These are phyloP conservation scores for Ceratocystis colombiana DNA, from an alignment of 2,329 filamentous ascomycete species.

Conservation along the genomic window DNA sequence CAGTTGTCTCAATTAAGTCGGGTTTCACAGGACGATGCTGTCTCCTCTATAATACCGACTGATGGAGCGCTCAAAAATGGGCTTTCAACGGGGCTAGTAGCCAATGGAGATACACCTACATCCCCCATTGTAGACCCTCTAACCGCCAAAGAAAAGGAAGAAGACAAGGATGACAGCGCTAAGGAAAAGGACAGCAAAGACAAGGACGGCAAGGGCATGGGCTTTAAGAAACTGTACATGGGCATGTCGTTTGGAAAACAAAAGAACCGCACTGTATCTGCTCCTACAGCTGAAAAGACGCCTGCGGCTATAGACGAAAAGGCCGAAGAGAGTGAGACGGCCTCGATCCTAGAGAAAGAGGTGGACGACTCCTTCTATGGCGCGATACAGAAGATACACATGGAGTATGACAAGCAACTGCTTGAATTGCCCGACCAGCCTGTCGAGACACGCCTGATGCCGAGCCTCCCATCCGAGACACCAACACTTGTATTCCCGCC, in stretches of 20 bases:
- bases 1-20: constrained; percentile 45
- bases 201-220: constrained; percentile 53
- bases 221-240: constrained; percentile 80
- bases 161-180: constrained; percentile 43
- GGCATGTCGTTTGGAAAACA: constrained; percentile 64
- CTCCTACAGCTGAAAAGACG: constrained; percentile 60
- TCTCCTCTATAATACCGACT: constrained; percentile 61
- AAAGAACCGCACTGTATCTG: constrained; percentile 58
- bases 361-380: constrained; percentile 67
- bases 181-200: constrained; percentile 42
- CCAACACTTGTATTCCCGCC: constrained; percentile 63
- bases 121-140: constrained; percentile 40
- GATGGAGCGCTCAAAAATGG: constrained; percentile 38
- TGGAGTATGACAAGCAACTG: constrained; percentile 61
- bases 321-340: constrained; percentile 55
- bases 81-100: constrained; percentile 30
- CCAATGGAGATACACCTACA: constrained; percentile 31
- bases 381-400: constrained; percentile 60
- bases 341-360: constrained; percentile 57
- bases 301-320: constrained; percentile 61
- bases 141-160: constrained; percentile 37
- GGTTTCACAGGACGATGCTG: constrained; percentile 54
- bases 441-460: constrained; percentile 55
- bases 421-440: constrained; percentile 44
- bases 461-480: constrained; percentile 62